These are phyloP conservation scores for Cryptococcus floricola DNA, from an alignment of 1,284 basidiomycete species.

Conservation along the genomic window DNA sequence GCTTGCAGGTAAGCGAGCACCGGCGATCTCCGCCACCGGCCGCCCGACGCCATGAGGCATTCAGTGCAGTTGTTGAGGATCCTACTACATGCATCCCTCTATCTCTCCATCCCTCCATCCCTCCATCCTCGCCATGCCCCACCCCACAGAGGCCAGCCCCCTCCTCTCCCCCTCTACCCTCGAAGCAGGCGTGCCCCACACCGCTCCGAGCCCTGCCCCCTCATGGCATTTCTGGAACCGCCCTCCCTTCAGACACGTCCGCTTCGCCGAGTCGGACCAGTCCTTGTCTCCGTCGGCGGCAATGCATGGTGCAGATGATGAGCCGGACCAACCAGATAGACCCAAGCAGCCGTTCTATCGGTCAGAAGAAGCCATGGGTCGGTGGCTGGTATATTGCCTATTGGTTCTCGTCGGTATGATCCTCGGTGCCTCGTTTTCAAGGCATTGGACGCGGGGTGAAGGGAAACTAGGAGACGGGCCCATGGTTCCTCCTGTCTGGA, in stretches of 20 bases:
- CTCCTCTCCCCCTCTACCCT: not conserved
- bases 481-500: constrained; percentile 36
- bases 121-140: not conserved
- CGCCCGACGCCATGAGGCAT: no score
- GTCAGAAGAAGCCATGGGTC: constrained; percentile 1
- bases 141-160: constrained; percentile 3
- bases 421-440: constrained; percentile 10
- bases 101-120: no score
- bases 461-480: constrained; percentile 22
- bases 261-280: constrained; percentile 7
- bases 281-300: not conserved
- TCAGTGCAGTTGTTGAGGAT: no score
- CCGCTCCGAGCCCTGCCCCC: not conserved
- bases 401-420: constrained; percentile 11
- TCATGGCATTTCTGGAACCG: constrained; percentile 20
- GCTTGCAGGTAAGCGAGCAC: no score
- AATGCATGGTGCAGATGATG: no score
- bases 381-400: constrained; percentile 9
- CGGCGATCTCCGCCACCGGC: no score
- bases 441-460: constrained; percentile 4
- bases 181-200: not conserved
- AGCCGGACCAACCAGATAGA: not conserved
- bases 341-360: not conserved
- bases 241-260: constrained; percentile 12
- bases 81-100: no score